Percentiles rank a stretch among this genome's conserved stretches.
phyloP scores from a whole-genome alignment of 371 early-diverging fungal genomes.

The Circinella minor region DNA sequence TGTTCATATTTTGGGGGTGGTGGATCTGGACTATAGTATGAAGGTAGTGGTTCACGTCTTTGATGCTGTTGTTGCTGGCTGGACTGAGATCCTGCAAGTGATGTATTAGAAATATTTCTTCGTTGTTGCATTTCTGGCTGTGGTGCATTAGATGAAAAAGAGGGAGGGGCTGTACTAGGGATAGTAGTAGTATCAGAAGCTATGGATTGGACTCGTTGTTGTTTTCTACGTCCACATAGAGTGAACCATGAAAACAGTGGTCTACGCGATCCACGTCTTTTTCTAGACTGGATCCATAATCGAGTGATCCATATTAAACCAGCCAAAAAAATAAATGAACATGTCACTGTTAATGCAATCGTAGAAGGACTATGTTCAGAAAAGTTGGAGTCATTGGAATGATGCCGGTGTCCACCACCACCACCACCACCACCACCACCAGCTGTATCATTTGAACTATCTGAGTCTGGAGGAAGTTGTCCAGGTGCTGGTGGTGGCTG shows the following conservation, averaged over 20 bases:
- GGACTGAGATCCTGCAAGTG: background rate
- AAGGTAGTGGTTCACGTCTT: constrained; percentile 36
- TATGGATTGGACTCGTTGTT: constrained; percentile 6
- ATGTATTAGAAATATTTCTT: constrained; percentile 6
- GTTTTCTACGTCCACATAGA: background rate
- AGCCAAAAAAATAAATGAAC: constrained; percentile 27
- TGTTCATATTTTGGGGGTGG: constrained; percentile 53
- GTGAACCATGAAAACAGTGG: constrained; percentile 10
- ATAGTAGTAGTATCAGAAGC: constrained; percentile 12
- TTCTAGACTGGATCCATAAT: constrained; percentile 21
- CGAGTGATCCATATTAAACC: constrained; percentile 25
- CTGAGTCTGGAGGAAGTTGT: constrained; percentile 12
- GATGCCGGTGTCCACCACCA: constrained; percentile 16
- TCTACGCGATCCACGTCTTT: constrained; percentile 11
- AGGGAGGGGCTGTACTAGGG: constrained; percentile 42
- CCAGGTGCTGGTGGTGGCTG: constrained; percentile 30
- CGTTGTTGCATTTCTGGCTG: constrained; percentile 24
- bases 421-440: background rate
- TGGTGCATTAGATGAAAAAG: constrained; percentile 37
- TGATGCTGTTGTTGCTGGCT: constrained; percentile 6
- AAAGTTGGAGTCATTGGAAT: constrained; percentile 2
- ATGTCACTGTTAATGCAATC: constrained; percentile 32
- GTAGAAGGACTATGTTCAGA: constrained; percentile 28
- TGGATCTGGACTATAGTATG: constrained; percentile 39
- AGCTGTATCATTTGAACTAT: background rate